phyloP scores from a whole-genome alignment of 768 basidiomycete genomes.

The Neoboletus subvelutipes region DNA sequence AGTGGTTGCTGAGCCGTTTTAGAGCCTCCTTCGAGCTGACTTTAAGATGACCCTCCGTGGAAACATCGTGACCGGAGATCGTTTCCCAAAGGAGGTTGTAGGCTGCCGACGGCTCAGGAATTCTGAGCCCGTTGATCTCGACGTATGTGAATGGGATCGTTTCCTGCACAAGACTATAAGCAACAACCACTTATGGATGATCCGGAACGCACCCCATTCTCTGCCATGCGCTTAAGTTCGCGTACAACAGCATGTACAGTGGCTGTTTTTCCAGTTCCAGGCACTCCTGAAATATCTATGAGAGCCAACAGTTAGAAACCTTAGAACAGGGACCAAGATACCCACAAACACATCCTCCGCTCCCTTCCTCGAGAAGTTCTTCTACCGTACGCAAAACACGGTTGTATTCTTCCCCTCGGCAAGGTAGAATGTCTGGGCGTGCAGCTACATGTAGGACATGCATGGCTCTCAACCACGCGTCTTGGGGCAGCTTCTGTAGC shows the following conservation, averaged over 20 bases:
- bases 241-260: constrained; percentile 93
- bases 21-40: constrained; percentile 81
- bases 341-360: constrained; percentile 94
- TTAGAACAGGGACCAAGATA: background rate
- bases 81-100: constrained; percentile 93
- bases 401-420: constrained; percentile 82
- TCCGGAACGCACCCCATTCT: constrained; percentile 57
- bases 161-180: constrained; percentile 53
- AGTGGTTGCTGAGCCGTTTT: constrained; percentile 73
- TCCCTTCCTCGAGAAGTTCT: constrained; percentile 86
- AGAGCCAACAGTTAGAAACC: constrained; percentile 1
- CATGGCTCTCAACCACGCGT: constrained; percentile 87
- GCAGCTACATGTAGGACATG: constrained; percentile 91
- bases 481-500: constrained; percentile 56
- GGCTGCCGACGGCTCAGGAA: constrained; percentile 90
- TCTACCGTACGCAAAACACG: constrained; percentile 74
- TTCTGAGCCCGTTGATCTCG: constrained; percentile 94
- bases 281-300: constrained; percentile 94
- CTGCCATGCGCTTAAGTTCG: constrained; percentile 87
- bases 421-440: constrained; percentile 85
- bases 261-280: constrained; percentile 98
- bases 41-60: constrained; percentile 59
- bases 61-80: constrained; percentile 75
- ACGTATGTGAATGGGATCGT: constrained; percentile 93
- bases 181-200: background rate